Conservation (phyloP, 106 monocot species). For the Triglochin maritima region DNA sequence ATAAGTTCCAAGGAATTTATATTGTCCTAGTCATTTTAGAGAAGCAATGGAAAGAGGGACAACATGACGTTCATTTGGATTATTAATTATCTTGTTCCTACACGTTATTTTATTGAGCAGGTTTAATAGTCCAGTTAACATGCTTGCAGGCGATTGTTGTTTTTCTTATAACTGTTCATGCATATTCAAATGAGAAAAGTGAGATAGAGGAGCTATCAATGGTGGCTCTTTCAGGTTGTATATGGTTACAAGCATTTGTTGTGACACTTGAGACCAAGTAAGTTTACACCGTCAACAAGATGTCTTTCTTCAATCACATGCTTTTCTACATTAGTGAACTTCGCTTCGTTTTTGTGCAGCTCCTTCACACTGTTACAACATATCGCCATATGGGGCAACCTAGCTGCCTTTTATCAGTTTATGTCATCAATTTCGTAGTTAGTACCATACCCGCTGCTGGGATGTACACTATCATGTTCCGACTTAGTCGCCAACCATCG, state of each 20-base stretch:
- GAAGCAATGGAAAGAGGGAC: neutral
- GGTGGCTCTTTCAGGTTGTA: slow-evolving; percentile 96
- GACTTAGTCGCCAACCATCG: slow-evolving; percentile 60
- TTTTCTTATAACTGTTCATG: slow-evolving; percentile 62
- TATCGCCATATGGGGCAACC: slow-evolving; percentile 90
- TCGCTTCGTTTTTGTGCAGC: slow-evolving; percentile 29
- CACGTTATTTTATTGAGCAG: neutral
- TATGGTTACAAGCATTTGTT: slow-evolving; percentile 94
- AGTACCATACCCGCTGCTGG: slow-evolving; percentile 55
- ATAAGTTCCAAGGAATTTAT: neutral
- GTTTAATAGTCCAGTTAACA: neutral
- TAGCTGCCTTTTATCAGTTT: slow-evolving; percentile 68
- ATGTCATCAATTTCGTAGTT: slow-evolving; percentile 58
- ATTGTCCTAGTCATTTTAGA: neutral
- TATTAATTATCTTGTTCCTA: neutral
- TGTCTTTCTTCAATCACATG: neutral
- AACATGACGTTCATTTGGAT: neutral
- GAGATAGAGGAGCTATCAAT: slow-evolving; percentile 97
- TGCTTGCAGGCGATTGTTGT: slow-evolving; percentile 61
- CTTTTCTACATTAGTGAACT: too few species aligned
- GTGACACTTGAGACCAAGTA: slow-evolving; percentile 88
- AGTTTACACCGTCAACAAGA: neutral
- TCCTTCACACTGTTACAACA: slow-evolving; percentile 83
- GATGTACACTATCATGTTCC: slow-evolving; percentile 95
- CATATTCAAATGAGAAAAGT: slow-evolving; percentile 73